Evolutionary conservation across 2,329 filamentous ascomycete species (phyloP).

Genomic region (Anthostomella pinea): DNA sequence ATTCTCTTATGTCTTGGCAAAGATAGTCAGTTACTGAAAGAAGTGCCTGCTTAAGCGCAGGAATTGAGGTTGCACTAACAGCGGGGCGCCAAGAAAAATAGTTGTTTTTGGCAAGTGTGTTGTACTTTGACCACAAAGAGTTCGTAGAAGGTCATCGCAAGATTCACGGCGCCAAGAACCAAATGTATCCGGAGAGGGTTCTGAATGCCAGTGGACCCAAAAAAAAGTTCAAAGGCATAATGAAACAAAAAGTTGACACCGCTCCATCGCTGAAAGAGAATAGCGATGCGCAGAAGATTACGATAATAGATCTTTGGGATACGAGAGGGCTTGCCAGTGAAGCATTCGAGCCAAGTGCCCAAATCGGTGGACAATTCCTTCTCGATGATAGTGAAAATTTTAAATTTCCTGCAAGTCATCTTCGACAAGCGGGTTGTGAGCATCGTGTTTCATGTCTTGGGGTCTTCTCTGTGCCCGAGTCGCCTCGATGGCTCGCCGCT

Average conservation of each 20-base stretch:
- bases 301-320: slow-evolving; percentile 61
- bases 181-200: slow-evolving; percentile 67
- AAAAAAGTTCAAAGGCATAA: slow-evolving; percentile 67
- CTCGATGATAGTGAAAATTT: slow-evolving; percentile 48
- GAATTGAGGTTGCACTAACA: too few relatives aligned
- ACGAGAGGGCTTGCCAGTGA: slow-evolving; percentile 47
- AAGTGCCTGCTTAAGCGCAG: too few relatives aligned
- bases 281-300: slow-evolving; percentile 58
- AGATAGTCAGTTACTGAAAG: too few relatives aligned
- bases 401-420: slow-evolving; percentile 51
- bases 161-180: slow-evolving; percentile 67
- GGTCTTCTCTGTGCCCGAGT: slow-evolving; percentile 55
- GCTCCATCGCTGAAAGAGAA: slow-evolving; percentile 68
- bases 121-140: too few relatives aligned
- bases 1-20: too few relatives aligned
- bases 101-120: too few relatives aligned
- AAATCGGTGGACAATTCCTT: slow-evolving; percentile 43
- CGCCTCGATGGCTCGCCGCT: slow-evolving; percentile 54
- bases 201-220: slow-evolving; percentile 61
- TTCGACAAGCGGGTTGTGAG: slow-evolving; percentile 43
- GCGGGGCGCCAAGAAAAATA: too few relatives aligned
- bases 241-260: slow-evolving; percentile 61
- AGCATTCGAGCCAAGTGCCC: slow-evolving; percentile 58
- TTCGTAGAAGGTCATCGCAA: slow-evolving; percentile 63
- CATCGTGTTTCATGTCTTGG: slow-evolving; percentile 48